Evolutionary conservation across 495 filamentous ascomycete species (phyloP).

Genomic region (Daldinia loculata): DNA sequence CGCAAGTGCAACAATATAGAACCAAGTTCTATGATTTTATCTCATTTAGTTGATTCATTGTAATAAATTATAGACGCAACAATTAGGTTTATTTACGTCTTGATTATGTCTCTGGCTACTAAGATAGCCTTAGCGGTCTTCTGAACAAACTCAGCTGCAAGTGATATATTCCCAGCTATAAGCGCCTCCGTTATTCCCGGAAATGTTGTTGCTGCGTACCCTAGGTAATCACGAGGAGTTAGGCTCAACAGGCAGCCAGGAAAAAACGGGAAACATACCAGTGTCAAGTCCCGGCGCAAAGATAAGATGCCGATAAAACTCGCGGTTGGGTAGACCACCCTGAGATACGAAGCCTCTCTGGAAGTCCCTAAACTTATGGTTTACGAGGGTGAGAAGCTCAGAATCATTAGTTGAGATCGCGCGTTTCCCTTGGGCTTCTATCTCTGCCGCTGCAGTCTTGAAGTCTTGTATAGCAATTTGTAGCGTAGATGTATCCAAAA

Average conservation of each 20-base stretch:
- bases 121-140: slow-evolving; percentile 72
- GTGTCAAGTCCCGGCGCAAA: slow-evolving; percentile 72
- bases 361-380: slow-evolving; percentile 72
- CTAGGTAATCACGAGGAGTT: slow-evolving; percentile 1
- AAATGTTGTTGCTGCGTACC: slow-evolving; percentile 64
- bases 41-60: not conserved
- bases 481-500: slow-evolving; percentile 48
- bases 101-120: slow-evolving; percentile 64
- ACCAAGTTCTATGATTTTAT: not conserved
- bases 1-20: not conserved
- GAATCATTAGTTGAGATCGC: slow-evolving; percentile 72
- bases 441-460: slow-evolving; percentile 60
- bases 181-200: slow-evolving; percentile 82
- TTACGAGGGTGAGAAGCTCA: slow-evolving; percentile 68
- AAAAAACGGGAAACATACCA: slow-evolving; percentile 66
- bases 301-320: slow-evolving; percentile 86
- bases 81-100: slow-evolving; percentile 15
- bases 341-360: slow-evolving; percentile 81
- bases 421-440: slow-evolving; percentile 62
- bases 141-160: slow-evolving; percentile 72
- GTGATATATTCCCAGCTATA: slow-evolving; percentile 68
- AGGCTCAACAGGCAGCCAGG: not conserved
- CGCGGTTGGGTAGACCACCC: slow-evolving; percentile 76
- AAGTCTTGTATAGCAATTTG: slow-evolving; percentile 57
- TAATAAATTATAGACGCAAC: not conserved